These are phyloP conservation scores for Myotisia sp. DNA, from an alignment of 2,329 filamentous ascomycete species.

Conservation along the genomic window DNA sequence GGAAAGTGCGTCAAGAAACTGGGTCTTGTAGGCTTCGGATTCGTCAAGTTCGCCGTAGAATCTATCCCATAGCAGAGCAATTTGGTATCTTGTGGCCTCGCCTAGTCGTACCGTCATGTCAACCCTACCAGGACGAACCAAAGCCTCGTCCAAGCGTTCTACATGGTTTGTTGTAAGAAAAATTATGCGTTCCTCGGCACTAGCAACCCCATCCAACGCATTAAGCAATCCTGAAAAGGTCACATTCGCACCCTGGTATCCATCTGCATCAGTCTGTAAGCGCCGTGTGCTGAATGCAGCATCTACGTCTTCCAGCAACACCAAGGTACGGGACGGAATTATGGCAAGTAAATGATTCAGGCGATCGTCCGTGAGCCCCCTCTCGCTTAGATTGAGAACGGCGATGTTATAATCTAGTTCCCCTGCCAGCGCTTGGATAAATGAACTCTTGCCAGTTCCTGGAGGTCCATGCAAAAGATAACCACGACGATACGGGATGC, in stretches of 20 bases:
- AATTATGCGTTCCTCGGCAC: constrained; percentile 82
- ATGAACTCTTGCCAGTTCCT: constrained; percentile 85
- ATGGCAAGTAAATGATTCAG: constrained; percentile 75
- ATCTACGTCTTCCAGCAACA: constrained; percentile 80
- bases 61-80: constrained; percentile 76
- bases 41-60: constrained; percentile 77
- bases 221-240: constrained; percentile 88
- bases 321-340: constrained; percentile 65
- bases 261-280: constrained; percentile 56
- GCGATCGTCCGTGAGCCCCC: constrained; percentile 78
- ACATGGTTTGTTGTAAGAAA: constrained; percentile 94
- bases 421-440: constrained; percentile 90
- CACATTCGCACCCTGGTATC: constrained; percentile 73
- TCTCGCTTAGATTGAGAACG: constrained; percentile 79
- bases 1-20: constrained; percentile 58
- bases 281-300: constrained; percentile 76
- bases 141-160: constrained; percentile 71
- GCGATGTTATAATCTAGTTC: constrained; percentile 84
- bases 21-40: constrained; percentile 45
- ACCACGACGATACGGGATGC: constrained; percentile 79
- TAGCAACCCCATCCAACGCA: constrained; percentile 79
- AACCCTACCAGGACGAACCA: constrained; percentile 81
- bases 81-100: constrained; percentile 74
- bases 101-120: constrained; percentile 87
- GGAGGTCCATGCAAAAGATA: constrained; percentile 83